Evolutionary conservation across 495 filamentous ascomycete species (phyloP).

Genomic region (Penicillium mononematosum): DNA sequence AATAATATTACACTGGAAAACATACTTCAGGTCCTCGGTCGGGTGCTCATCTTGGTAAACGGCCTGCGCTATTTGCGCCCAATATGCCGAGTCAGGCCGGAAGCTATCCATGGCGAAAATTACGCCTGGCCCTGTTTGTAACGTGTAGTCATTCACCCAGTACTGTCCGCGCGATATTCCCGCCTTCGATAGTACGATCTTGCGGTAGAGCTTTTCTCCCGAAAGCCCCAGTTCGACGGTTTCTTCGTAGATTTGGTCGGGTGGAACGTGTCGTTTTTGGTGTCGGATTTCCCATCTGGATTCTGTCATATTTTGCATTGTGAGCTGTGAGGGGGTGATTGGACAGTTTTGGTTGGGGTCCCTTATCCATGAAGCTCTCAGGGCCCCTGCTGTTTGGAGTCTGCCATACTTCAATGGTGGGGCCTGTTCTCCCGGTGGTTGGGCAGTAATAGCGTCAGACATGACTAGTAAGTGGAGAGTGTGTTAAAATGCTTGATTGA

Average conservation of each 20-base stretch:
- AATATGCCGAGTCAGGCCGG: not conserved
- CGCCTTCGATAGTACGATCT: not conserved
- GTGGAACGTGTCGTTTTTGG: not conserved
- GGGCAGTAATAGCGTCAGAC: not conserved
- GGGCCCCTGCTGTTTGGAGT: not conserved
- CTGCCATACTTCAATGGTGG: not conserved
- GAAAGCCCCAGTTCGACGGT: not conserved
- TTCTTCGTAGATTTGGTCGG: not conserved
- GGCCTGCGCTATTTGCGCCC: not conserved
- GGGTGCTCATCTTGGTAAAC: not conserved
- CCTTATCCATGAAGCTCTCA: not conserved
- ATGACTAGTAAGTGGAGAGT: not conserved
- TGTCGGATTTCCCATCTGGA: not conserved
- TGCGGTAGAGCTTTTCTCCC: not conserved
- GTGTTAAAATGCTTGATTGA: not conserved
- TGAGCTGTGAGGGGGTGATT: not conserved
- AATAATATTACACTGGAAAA: not conserved
- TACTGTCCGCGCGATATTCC: slow-evolving; percentile 2
- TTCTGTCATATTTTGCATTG: not conserved
- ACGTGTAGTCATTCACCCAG: not conserved
- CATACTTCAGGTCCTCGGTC: not conserved
- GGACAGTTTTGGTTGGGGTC: not conserved
- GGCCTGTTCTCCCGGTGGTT: not conserved
- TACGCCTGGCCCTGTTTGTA: not conserved
- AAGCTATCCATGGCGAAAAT: not conserved